Conservation (phyloP, 2,329 filamentous ascomycete species). For the Thielaviopsis euricoi region DNA sequence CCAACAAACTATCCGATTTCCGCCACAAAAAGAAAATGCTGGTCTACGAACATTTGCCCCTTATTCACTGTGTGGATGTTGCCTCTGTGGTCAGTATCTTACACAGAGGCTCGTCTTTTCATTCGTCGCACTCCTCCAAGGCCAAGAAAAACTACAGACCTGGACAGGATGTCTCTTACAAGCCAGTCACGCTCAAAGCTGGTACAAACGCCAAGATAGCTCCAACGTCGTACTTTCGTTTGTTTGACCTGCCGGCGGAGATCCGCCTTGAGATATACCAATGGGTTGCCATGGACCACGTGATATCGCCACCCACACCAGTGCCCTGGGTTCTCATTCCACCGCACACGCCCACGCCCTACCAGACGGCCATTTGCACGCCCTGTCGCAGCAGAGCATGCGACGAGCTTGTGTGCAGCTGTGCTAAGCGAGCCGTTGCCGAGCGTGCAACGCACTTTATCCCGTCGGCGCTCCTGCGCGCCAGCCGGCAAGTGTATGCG, state of each 20-base stretch:
- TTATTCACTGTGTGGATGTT: not conserved
- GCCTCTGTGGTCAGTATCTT: not conserved
- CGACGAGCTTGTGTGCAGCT: too few relatives aligned
- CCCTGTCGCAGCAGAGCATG: not conserved
- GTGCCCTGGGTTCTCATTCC: slow-evolving; percentile 24
- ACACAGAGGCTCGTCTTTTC: not conserved
- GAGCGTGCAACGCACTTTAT: slow-evolving; percentile 16
- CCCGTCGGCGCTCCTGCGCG: slow-evolving; percentile 23
- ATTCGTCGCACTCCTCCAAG: not conserved
- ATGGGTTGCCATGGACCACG: slow-evolving; percentile 24
- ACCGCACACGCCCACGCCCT: slow-evolving; percentile 16
- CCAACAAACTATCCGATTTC: too few relatives aligned
- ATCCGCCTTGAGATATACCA: slow-evolving; percentile 30
- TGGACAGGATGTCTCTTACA: not conserved
- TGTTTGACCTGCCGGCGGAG: slow-evolving; percentile 26
- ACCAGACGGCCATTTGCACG: slow-evolving; percentile 9
- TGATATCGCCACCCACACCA: slow-evolving; percentile 23
- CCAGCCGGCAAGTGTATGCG: slow-evolving; percentile 25
- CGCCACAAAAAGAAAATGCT: too few relatives aligned
- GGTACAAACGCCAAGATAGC: too few relatives aligned
- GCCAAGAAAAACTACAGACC: not conserved
- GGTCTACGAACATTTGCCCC: not conserved
- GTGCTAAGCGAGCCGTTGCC: too few relatives aligned
- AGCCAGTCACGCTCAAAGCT: too few relatives aligned
- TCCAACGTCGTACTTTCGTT: slow-evolving; percentile 8